Conservation (phyloP, 805 yeast species). For the Candida schatavii region DNA sequence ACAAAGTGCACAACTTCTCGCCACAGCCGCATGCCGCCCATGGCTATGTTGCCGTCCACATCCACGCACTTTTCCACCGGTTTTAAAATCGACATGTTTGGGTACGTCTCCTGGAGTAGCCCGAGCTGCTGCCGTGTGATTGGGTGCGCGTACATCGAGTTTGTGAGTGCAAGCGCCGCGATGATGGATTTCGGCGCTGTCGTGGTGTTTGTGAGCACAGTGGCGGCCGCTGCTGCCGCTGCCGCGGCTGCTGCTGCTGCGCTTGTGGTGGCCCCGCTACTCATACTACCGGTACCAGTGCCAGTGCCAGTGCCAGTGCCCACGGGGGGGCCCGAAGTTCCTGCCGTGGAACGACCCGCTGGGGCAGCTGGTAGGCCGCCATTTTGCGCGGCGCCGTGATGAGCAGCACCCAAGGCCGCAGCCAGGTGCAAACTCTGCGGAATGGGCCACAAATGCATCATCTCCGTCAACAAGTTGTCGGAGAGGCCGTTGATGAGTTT, state of each 20-base stretch:
- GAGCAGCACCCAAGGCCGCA: constrained; percentile 1
- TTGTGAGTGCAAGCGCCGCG: constrained; percentile 23
- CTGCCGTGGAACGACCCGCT: not conserved
- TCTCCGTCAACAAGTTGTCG: constrained; percentile 21
- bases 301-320: not conserved
- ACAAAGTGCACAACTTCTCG: constrained; percentile 24
- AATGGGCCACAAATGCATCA: constrained; percentile 23
- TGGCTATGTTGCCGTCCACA: constrained; percentile 24
- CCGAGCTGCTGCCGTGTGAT: constrained; percentile 21
- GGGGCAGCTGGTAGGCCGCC: not conserved
- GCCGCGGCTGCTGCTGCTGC: no score
- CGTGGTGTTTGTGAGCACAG: constrained; percentile 16
- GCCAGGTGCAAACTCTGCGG: constrained; percentile 6
- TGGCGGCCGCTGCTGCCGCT: constrained; percentile 7
- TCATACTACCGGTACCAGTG: not conserved
- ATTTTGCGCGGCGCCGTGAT: no score
- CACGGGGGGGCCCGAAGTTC: no score
- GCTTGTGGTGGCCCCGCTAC: not conserved
- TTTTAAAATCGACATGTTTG: constrained; percentile 21
- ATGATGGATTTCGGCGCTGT: constrained; percentile 21
- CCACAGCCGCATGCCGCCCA: constrained; percentile 31
- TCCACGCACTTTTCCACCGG: constrained; percentile 26
- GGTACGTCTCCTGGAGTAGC: constrained; percentile 20
- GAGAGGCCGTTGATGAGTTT: constrained; percentile 23
- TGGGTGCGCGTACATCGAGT: constrained; percentile 26